phyloP scores from a whole-genome alignment of 345 rosid species.

The Acer campestre region DNA sequence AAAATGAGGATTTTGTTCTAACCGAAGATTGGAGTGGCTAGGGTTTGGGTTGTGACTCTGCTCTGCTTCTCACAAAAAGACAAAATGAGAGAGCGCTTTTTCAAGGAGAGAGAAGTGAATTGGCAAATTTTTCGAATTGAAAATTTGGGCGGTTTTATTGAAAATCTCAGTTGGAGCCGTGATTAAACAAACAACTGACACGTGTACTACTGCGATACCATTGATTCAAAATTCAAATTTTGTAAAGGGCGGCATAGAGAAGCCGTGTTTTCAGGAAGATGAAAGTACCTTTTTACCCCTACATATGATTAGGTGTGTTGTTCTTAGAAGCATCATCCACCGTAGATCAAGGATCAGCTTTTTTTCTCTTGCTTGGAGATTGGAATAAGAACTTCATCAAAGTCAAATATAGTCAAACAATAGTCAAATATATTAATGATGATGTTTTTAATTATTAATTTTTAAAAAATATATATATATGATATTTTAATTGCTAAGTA shows the following conservation, averaged over 20 bases:
- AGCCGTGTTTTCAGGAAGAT: neutral
- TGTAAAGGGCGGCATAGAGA: neutral
- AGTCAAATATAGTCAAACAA: no score
- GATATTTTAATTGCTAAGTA: no score
- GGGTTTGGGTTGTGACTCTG: conserved; percentile 2
- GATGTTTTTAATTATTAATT: no score
- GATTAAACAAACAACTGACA: neutral
- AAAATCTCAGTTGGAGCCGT: neutral
- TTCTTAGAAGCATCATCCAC: no score
- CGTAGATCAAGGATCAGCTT: no score
- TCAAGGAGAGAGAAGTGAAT: conserved; percentile 11
- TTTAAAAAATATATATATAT: no score
- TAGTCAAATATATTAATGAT: no score
- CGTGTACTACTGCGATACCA: neutral
- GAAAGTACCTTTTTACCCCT: conserved; percentile 22
- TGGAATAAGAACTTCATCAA: no score
- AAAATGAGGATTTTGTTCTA: neutral
- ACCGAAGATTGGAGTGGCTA: neutral
- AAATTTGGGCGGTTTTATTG: conserved; percentile 37
- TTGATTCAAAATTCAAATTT: conserved; percentile 23
- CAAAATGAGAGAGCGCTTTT: neutral
- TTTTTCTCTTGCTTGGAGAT: no score
- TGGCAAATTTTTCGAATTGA: conserved; percentile 37
- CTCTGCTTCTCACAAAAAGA: neutral
- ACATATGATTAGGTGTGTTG: no score